Conservation (phyloP, 2,329 filamentous ascomycete genomes). For the Escovopsis sp. region DNA sequence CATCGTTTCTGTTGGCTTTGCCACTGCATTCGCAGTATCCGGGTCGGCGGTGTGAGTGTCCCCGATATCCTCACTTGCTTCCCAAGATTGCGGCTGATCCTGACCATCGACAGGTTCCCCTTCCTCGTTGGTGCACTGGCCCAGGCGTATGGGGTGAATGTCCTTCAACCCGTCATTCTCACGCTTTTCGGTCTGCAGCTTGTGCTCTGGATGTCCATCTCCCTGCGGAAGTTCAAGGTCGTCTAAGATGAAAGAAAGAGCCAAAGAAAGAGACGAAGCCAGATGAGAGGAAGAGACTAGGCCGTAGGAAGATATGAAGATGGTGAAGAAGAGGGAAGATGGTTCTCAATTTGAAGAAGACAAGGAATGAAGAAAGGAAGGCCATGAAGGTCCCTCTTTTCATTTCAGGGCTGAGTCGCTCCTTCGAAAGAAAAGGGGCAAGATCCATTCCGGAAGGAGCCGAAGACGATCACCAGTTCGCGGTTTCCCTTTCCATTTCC, state of each 20-base stretch:
- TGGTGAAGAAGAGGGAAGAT: too few species aligned
- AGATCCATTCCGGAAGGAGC: too few species aligned
- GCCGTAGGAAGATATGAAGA: not conserved
- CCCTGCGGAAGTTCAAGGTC: slow-evolving; percentile 2
- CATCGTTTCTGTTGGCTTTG: slow-evolving; percentile 65
- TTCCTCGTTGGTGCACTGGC: slow-evolving; percentile 56
- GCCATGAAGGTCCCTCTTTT: too few species aligned
- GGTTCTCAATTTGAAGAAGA: too few species aligned
- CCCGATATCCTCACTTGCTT: too few species aligned
- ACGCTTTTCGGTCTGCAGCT: slow-evolving; percentile 25
- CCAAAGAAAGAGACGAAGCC: not conserved
- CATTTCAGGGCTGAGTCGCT: too few species aligned
- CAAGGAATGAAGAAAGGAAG: too few species aligned
- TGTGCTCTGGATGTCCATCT: slow-evolving; percentile 3
- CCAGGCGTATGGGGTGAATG: slow-evolving; percentile 36
- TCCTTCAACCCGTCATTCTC: slow-evolving; percentile 19
- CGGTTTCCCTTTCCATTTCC: too few species aligned
- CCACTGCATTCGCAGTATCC: slow-evolving; percentile 58
- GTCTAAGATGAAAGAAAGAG: not conserved
- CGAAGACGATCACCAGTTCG: too few species aligned
- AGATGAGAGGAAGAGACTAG: not conserved
- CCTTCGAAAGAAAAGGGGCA: too few species aligned
- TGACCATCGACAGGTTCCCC: slow-evolving; percentile 29
- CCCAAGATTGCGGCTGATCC: not conserved
- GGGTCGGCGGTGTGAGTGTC: slow-evolving; percentile 43